Evolutionary conservation across 176 grass and related monocot genomes (phyloP).

Genomic region (Bonia amplexicaulis): DNA sequence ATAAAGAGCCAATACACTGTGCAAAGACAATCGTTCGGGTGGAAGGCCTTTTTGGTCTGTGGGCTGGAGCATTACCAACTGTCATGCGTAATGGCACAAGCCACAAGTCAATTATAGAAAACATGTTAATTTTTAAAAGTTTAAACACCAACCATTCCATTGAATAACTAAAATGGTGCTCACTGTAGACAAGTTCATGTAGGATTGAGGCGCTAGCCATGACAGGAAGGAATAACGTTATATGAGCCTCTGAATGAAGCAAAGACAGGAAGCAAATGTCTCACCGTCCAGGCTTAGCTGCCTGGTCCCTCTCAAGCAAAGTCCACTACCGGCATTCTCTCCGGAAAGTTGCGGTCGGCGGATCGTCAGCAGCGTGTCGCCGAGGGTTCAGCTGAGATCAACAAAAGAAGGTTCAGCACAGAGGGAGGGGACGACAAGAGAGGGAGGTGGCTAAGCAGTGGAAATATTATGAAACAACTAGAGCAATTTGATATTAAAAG

Average conservation of each 20-base stretch:
- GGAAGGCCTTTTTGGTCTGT: slow-evolving; percentile 73
- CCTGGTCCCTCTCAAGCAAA: neutral
- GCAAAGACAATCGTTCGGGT: slow-evolving; percentile 69
- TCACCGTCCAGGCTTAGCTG: neutral
- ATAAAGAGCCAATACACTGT: slow-evolving; percentile 86
- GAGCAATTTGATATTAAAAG: neutral
- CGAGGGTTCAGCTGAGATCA: neutral
- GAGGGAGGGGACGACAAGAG: neutral
- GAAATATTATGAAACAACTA: neutral
- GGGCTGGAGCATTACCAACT: slow-evolving; percentile 84
- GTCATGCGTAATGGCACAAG: slow-evolving; percentile 96
- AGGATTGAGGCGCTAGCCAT: neutral
- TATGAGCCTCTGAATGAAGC: neutral
- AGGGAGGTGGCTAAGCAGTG: neutral
- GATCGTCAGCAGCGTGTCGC: neutral
- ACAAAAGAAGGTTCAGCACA: neutral
- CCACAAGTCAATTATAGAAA: slow-evolving; percentile 19
- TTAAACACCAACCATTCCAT: neutral
- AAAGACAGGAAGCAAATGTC: neutral
- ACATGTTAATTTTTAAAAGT: neutral
- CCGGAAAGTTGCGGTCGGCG: neutral
- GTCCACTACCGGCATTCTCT: neutral
- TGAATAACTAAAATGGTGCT: neutral
- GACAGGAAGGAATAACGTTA: neutral
- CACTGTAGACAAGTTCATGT: neutral